A percentile compares a stretch with the other conserved stretches of the same genome.
Conservation (phyloP, 208 protist genomes). For the Leishmania gerbilli region DNA sequence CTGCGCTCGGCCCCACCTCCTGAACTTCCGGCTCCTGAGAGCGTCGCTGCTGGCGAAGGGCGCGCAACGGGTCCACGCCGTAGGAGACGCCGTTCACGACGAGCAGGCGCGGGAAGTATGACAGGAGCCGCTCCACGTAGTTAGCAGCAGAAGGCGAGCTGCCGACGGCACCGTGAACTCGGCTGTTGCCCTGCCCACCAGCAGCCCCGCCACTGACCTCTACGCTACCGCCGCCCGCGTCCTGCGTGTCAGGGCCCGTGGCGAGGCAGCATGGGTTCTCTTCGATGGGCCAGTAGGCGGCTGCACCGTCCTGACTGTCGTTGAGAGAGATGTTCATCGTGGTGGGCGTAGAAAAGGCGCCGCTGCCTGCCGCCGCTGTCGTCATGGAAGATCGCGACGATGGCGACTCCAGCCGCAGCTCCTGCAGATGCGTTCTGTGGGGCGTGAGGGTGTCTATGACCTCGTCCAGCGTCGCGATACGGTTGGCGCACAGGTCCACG, state of each 20-base stretch:
- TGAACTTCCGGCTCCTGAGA: neutral
- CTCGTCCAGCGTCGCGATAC: slow-evolving; percentile 37
- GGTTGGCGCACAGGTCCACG: slow-evolving; percentile 79
- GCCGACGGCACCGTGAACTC: neutral
- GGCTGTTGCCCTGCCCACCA: neutral
- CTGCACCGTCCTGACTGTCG: neutral
- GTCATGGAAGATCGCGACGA: neutral
- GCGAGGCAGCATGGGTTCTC: slow-evolving; percentile 48
- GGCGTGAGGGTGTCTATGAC: slow-evolving; percentile 37
- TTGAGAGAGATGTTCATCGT: neutral
- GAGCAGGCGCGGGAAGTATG: slow-evolving; percentile 38
- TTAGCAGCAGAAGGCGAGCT: neutral
- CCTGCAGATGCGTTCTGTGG: slow-evolving; percentile 44
- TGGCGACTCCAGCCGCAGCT: slow-evolving; percentile 59
- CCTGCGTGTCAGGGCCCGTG: slow-evolving; percentile 1
- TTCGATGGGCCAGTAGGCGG: slow-evolving; percentile 19
- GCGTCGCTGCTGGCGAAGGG: slow-evolving; percentile 18
- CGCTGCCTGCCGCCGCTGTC: neutral
- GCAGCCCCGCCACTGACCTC: neutral
- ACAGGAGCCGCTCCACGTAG: slow-evolving; percentile 49
- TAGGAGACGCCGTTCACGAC: slow-evolving; percentile 66
- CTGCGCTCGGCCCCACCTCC: neutral
- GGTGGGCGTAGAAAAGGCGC: neutral
- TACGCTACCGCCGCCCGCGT: neutral
- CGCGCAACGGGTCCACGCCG: slow-evolving; percentile 48